Conservation (phyloP, 2,329 filamentous ascomycete species). For the Colletotrichum sp. region DNA sequence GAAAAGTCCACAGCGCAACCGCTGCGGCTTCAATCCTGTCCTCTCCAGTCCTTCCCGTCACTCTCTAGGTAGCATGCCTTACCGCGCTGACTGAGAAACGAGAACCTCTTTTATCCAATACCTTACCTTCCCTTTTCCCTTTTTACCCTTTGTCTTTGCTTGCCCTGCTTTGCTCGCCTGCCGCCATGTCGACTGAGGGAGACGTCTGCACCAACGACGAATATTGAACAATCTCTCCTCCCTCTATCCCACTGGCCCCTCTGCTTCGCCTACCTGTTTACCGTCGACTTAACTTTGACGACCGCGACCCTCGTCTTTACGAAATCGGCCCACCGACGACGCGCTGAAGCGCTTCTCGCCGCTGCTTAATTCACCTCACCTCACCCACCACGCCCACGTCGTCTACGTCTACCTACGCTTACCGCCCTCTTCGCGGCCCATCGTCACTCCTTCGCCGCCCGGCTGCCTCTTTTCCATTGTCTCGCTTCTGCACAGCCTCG, state of each 20-base stretch:
- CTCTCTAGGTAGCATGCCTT: neutral
- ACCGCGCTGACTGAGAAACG: neutral
- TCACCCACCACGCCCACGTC: neutral
- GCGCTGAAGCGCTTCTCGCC: neutral
- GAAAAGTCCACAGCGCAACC: neutral
- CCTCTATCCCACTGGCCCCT: neutral
- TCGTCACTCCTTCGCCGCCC: conserved; percentile 9
- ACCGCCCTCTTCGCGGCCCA: neutral
- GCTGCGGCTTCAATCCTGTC: neutral
- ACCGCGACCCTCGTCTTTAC: neutral
- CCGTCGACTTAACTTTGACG: neutral
- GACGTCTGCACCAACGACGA: neutral
- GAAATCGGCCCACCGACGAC: neutral
- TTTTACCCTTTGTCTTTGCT: neutral
- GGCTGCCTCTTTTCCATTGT: conserved; percentile 1
- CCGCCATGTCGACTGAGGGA: neutral
- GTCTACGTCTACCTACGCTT: neutral
- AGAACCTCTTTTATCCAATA: neutral
- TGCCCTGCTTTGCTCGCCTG: neutral
- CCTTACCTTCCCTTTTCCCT: neutral
- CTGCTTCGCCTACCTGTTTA: neutral
- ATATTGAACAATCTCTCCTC: neutral
- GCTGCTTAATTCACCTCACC: neutral
- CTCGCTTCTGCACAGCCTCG: conserved; percentile 3
- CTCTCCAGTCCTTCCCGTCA: neutral